Percentiles rank a stretch among this genome's conserved stretches.
Evolutionary conservation across 192 early-diverging fungal genomes (phyloP).

Genomic region (Tieghemiomyces parasiticus): DNA sequence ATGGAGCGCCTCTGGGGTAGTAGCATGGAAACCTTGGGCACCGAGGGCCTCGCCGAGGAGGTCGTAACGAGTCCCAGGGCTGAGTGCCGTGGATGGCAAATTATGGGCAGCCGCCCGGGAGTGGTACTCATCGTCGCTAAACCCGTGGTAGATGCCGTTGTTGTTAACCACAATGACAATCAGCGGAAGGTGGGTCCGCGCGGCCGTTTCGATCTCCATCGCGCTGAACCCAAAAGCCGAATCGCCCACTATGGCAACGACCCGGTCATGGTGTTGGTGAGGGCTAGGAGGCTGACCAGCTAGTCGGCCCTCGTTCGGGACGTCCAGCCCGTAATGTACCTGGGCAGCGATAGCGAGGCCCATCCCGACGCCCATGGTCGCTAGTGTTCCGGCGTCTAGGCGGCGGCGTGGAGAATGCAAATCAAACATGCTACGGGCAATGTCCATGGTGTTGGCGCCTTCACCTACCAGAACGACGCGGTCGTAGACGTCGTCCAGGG

Average conservation of each 20-base stretch:
- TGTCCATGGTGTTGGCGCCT: slow-evolving; percentile 71
- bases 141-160: slow-evolving; percentile 58
- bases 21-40: slow-evolving; percentile 37
- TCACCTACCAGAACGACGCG: slow-evolving; percentile 48
- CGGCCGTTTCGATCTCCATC: slow-evolving; percentile 62
- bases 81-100: slow-evolving; percentile 44
- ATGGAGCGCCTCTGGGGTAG: slow-evolving; percentile 36
- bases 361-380: slow-evolving; percentile 71
- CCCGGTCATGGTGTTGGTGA: slow-evolving; percentile 19
- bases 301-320: too few species aligned
- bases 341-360: slow-evolving; percentile 57
- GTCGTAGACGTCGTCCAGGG: slow-evolving; percentile 25
- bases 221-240: slow-evolving; percentile 70
- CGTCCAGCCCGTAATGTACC: slow-evolving; percentile 31
- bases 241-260: slow-evolving; percentile 58
- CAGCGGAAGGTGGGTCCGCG: slow-evolving; percentile 40
- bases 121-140: slow-evolving; percentile 31
- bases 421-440: slow-evolving; percentile 54
- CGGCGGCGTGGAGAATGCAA: slow-evolving; percentile 40
- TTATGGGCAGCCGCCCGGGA: slow-evolving; percentile 16
- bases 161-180: slow-evolving; percentile 66
- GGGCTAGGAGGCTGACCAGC: too few species aligned
- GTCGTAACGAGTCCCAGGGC: slow-evolving; percentile 51
- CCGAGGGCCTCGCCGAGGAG: slow-evolving; percentile 50
- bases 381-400: slow-evolving; percentile 56